Percentiles rank a stretch among this genome's conserved stretches.
Evolutionary conservation across 768 basidiomycete species (phyloP).

Genomic region (Mycena amicta): DNA sequence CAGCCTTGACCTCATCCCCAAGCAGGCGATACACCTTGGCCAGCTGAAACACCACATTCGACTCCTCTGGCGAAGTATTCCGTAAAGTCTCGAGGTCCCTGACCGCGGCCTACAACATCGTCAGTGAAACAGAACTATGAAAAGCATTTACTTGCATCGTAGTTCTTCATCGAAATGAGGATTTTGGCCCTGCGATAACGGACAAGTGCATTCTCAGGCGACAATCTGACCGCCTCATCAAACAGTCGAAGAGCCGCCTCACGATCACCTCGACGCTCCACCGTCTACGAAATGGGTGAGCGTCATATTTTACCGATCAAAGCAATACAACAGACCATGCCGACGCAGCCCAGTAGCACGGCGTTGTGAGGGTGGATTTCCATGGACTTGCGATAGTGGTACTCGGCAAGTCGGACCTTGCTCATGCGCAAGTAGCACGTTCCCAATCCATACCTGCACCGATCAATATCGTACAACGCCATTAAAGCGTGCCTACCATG

Average conservation of each 20-base stretch:
- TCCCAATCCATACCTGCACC: constrained; percentile 93
- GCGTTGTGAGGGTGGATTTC: constrained; percentile 95
- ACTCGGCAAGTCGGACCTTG: constrained; percentile 91
- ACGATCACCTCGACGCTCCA: constrained; percentile 82
- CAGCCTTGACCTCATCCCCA: constrained; percentile 78
- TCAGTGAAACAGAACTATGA: constrained; percentile 26
- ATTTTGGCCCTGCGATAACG: constrained; percentile 94
- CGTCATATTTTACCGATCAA: constrained; percentile 22
- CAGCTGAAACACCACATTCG: constrained; percentile 95
- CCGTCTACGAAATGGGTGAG: constrained; percentile 57
- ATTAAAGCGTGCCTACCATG: constrained; percentile 70
- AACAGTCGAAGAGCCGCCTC: constrained; percentile 77
- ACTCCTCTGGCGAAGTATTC: constrained; percentile 88
- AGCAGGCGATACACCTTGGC: constrained; percentile 87
- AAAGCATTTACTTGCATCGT: constrained; percentile 61
- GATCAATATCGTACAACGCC: constrained; percentile 29
- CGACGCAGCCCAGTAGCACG: constrained; percentile 94
- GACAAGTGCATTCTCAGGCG: constrained; percentile 90
- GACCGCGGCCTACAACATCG: constrained; percentile 66
- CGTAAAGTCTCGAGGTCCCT: constrained; percentile 79
- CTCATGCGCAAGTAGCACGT: constrained; percentile 95
- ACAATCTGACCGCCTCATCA: constrained; percentile 75
- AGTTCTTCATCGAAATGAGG: constrained; percentile 80
- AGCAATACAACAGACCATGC: constrained; percentile 70
- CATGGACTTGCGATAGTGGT: constrained; percentile 91